Conservation (phyloP, 192 early-diverging fungal species). For the Martensiomyces pterosporus region DNA sequence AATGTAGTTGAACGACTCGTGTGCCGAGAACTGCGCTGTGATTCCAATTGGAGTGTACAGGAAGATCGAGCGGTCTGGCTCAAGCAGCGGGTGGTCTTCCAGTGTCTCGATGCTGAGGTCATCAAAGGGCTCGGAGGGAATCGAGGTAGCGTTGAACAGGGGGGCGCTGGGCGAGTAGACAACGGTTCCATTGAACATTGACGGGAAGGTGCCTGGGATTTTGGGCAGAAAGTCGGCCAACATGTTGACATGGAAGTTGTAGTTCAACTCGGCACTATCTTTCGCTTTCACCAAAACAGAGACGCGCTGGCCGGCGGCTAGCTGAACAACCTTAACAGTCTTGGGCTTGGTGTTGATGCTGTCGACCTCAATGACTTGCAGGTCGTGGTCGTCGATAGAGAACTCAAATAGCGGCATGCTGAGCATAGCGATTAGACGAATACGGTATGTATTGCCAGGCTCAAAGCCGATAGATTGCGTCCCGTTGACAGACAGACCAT, state of each 20-base stretch:
- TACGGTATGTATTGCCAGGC: conserved; percentile 69
- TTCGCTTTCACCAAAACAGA: conserved; percentile 76
- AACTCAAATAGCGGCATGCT: conserved; percentile 67
- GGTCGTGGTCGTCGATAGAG: conserved; percentile 70
- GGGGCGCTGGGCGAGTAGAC: conserved; percentile 35
- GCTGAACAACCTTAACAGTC: conserved; percentile 50
- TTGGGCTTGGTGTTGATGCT: conserved; percentile 60
- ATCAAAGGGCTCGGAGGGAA: conserved; percentile 30
- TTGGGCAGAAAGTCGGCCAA: conserved; percentile 64
- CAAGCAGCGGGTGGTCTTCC: conserved; percentile 39
- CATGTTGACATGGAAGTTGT: conserved; percentile 67
- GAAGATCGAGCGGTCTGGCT: conserved; percentile 47
- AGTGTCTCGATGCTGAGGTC: conserved; percentile 53
- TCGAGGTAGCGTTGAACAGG: conserved; percentile 3
- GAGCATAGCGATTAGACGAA: conserved; percentile 47
- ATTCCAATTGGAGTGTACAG: conserved; percentile 60
- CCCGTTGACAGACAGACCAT: conserved; percentile 45
- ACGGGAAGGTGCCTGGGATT: conserved; percentile 49
- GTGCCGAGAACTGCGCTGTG: conserved; percentile 58
- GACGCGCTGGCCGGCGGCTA: conserved; percentile 71
- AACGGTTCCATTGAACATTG: conserved; percentile 52
- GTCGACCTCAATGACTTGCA: conserved; percentile 77
- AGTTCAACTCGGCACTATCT: conserved; percentile 55
- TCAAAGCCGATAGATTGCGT: conserved; percentile 54
- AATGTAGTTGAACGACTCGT: conserved; percentile 70